A percentile compares a stretch with the other conserved stretches of the same genome.
Conservation (phyloP, 257 asterid species). For the Mitragyna speciosa region DNA sequence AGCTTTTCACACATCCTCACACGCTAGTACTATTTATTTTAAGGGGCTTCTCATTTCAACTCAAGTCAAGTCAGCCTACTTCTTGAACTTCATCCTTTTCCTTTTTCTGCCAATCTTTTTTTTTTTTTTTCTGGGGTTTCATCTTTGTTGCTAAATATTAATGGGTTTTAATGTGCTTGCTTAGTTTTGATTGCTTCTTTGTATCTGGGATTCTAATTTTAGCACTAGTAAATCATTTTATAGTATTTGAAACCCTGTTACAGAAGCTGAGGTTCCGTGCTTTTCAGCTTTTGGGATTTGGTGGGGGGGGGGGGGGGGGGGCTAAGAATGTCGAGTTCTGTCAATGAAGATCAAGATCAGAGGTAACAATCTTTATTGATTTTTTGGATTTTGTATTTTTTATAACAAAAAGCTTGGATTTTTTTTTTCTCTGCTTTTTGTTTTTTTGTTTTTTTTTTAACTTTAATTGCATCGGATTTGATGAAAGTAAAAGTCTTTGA, state of each 20-base stretch:
- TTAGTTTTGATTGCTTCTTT: conserved; percentile 2
- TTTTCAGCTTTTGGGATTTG: not conserved
- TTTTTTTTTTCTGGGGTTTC: not conserved
- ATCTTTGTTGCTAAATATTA: not conserved
- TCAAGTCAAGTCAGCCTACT: conserved; percentile 37
- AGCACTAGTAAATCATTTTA: not conserved
- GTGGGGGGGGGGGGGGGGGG: not conserved
- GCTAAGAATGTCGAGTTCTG: conserved; percentile 47
- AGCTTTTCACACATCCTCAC: not conserved
- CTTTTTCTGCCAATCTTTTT: not conserved
- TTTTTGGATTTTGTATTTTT: not conserved
- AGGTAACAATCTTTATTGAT: conserved; percentile 36
- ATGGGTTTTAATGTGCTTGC: conserved; percentile 18
- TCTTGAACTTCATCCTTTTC: conserved; percentile 7
- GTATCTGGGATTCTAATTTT: conserved; percentile 19
- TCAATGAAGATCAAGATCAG: conserved; percentile 58
- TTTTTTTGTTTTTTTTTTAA: not conserved
- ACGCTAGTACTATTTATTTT: not conserved
- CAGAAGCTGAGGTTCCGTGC: conserved; percentile 31
- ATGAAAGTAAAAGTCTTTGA: not conserved
- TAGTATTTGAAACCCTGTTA: not conserved
- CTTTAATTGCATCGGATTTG: conserved; percentile 2
- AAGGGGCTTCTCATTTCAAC: not conserved
- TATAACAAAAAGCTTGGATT: not conserved
- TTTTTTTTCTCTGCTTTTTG: not conserved